Base-by-base conservation (phyloP, 768 basidiomycete species). In the Russula vinacea region DNA sequence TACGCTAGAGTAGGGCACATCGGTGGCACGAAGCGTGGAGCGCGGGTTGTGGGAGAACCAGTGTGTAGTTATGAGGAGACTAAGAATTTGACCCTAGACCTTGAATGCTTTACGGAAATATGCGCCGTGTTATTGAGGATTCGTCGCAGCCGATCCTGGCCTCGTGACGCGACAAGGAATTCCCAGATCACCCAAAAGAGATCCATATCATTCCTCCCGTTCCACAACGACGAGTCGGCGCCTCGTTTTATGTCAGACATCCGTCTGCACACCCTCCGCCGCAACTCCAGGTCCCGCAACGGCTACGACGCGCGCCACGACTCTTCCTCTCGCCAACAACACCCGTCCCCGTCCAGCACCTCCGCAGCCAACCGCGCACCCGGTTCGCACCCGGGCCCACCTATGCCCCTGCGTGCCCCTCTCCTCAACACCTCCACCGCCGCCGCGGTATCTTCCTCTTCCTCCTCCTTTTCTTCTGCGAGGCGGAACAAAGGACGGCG, bases 241-340 rank as follows among this genome's bases (percentile, higher is more conserved):
- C 29, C 66, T 49, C 66, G 56, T 65, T 49, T 55, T 67, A 66
- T 67, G 67, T 61, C 64, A 57, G 67, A 67, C 56, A 66, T 67
- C 24, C 64, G 59, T 57, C 56, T 67, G 56, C 58, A 67, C 56
- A 56, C 64, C 5, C 8, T 67, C 14, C 59, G 59, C 62, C 59
- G 59, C 62, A 44, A 17, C 5, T 44, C 47, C 16, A 66, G 51
- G 35, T 60, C 44, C 50, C 50, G 56, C 39, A 66, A 54, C 64
- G 59, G 54, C 51, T 47, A 66, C 65, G 16, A 66, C 65, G 16
- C 44, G 57, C 55, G 37, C 13, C 67, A 57, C 40, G 50, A 61
- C 44, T 16, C 24, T 32, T 47, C 51, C 58, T 24, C 24, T 26
- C 56, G 22, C n/a, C n/a, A n/a, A 37, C 62, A 37, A 11, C 55